These are phyloP conservation scores for Knufia petricola DNA, from an alignment of 2,329 filamentous ascomycete genomes.

Conservation along the genomic window DNA sequence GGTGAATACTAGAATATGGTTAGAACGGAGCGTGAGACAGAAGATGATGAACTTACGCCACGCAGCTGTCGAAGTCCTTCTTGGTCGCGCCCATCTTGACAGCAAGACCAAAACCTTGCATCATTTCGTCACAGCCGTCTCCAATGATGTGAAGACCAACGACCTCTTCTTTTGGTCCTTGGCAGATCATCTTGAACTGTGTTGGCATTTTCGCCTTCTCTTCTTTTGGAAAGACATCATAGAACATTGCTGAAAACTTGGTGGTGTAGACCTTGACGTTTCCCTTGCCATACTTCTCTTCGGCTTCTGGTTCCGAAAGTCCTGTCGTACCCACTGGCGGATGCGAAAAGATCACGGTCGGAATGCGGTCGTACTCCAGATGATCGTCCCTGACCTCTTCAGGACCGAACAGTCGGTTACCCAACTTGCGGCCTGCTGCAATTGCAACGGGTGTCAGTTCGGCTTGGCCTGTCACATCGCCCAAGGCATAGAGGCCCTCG, in stretches of 20 bases:
- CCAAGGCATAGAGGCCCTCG: conserved; percentile 40
- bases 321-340: conserved; percentile 42
- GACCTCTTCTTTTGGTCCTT: conserved; percentile 40
- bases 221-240: conserved; percentile 37
- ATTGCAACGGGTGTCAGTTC: conserved; percentile 46
- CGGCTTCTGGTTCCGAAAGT: conserved; percentile 41
- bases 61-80: conserved; percentile 39
- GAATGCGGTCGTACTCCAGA: conserved; percentile 42
- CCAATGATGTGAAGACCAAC: conserved; percentile 43
- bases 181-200: conserved; percentile 42
- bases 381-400: conserved; percentile 35
- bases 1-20: conserved; percentile 48
- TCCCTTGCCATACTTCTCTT: conserved; percentile 38
- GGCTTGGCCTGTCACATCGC: conserved; percentile 43
- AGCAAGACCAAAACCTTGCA: conserved; percentile 64
- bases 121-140: conserved; percentile 50
- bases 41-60: background rate
- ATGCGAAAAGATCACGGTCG: conserved; percentile 45
- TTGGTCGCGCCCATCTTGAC: conserved; percentile 74
- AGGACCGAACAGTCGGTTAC: conserved; percentile 42
- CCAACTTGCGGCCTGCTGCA: conserved; percentile 41
- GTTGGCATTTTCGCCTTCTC: conserved; percentile 42
- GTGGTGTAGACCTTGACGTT: conserved; percentile 43
- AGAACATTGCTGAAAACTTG: conserved; percentile 42
- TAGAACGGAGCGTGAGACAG: background rate